Evolutionary conservation across 2,329 filamentous ascomycete species (phyloP).

Genomic region (Purpureocillium takamizusanense): DNA sequence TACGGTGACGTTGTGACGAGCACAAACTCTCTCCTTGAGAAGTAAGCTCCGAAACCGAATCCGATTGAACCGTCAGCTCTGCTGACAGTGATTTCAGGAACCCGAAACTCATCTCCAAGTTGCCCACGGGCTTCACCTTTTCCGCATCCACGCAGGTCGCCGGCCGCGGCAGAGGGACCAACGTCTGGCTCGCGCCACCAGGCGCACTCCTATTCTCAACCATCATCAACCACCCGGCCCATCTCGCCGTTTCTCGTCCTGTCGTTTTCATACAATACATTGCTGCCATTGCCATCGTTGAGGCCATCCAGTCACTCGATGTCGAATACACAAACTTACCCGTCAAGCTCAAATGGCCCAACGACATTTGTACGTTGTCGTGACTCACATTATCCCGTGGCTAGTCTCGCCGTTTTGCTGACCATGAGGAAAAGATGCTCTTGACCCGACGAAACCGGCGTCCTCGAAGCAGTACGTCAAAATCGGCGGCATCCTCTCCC

Average conservation of each 20-base stretch:
- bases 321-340: constrained; percentile 65
- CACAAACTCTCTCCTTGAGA: constrained; percentile 88
- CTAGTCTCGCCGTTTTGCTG: no score
- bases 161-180: constrained; percentile 78
- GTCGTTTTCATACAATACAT: constrained; percentile 94
- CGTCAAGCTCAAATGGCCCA: constrained; percentile 93
- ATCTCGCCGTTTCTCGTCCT: constrained; percentile 62
- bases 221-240: constrained; percentile 72
- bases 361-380: constrained; percentile 70
- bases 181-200: constrained; percentile 89
- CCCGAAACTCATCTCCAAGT: constrained; percentile 59
- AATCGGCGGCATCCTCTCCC: constrained; percentile 87
- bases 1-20: constrained; percentile 92
- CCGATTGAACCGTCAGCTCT: background rate
- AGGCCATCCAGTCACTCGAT: constrained; percentile 75
- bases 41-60: constrained; percentile 34
- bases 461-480: constrained; percentile 60
- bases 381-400: no score
- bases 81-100: constrained; percentile 46
- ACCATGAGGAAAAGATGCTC: no score
- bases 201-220: constrained; percentile 84
- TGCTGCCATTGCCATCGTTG: constrained; percentile 75
- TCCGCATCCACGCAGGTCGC: constrained; percentile 83
- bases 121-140: constrained; percentile 81
- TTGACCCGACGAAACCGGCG: constrained; percentile 48